Conservation (phyloP, 2,329 filamentous ascomycete genomes). For the Beauveria varroae region DNA sequence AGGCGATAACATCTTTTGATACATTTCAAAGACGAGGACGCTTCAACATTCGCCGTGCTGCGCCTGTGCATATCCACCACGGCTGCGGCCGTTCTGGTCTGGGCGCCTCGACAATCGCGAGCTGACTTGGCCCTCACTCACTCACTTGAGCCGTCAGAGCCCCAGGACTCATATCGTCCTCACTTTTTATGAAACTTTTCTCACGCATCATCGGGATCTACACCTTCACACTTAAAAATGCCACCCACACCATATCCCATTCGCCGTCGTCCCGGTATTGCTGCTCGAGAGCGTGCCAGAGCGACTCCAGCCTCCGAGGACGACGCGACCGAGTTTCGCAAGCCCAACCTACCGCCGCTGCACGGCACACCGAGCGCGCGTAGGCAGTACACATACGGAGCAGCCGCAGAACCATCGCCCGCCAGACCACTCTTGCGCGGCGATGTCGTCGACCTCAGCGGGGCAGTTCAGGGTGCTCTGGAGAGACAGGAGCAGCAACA, state of each 20-base stretch:
- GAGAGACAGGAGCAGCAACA: constrained; percentile 14
- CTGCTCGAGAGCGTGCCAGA: neutral
- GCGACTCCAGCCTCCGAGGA: constrained; percentile 5
- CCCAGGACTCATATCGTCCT: neutral
- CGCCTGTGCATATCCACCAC: neutral
- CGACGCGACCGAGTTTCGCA: constrained; percentile 14
- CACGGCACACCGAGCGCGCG: constrained; percentile 28
- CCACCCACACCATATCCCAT: constrained; percentile 11
- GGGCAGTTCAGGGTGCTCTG: constrained; percentile 23
- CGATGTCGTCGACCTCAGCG: constrained; percentile 20
- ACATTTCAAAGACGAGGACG: constrained; percentile 6
- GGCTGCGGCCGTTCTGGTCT: constrained; percentile 2
- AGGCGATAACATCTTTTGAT: neutral
- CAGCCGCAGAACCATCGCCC: constrained; percentile 26
- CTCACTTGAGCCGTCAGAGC: neutral
- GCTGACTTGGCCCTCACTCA: constrained; percentile 4
- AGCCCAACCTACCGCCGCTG: constrained; percentile 20
- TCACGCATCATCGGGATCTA: neutral
- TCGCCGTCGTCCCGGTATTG: neutral
- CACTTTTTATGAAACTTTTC: neutral
- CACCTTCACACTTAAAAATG: constrained; percentile 9
- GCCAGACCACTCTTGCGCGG: constrained; percentile 13
- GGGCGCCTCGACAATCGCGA: neutral
- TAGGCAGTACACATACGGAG: constrained; percentile 31
- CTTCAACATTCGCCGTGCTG: neutral